Percentiles rank a stretch among this genome's conserved stretches.
These are phyloP conservation scores for Tagetes erecta DNA, from an alignment of 129 eudicot genomes.

Conservation along the genomic window DNA sequence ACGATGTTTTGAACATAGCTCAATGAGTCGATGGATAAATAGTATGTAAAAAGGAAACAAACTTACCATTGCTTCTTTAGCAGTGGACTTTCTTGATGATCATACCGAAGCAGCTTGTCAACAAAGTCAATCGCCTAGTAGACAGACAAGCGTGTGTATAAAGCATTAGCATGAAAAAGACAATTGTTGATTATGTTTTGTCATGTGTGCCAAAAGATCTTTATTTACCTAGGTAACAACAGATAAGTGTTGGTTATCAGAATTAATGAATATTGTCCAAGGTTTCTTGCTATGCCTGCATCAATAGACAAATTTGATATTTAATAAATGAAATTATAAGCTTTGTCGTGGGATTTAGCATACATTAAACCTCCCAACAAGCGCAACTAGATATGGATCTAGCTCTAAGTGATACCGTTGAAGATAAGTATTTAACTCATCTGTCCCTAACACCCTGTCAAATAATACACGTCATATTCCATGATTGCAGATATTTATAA, in stretches of 20 bases:
- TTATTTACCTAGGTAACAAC: conserved; percentile 61
- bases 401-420: conserved; percentile 74
- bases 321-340: neutral
- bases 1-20: neutral
- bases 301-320: neutral
- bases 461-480: conserved; percentile 6
- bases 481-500: neutral
- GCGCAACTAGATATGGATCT: conserved; percentile 75
- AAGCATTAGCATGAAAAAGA: neutral
- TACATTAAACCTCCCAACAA: conserved; percentile 70
- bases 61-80: conserved; percentile 91
- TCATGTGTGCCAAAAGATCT: neutral
- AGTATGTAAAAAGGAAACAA: neutral
- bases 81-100: conserved; percentile 96
- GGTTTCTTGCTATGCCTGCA: conserved; percentile 82
- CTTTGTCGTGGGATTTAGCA: neutral
- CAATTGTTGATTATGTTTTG: neutral
- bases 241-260: conserved; percentile 87
- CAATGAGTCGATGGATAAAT: neutral
- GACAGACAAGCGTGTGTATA: neutral
- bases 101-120: conserved; percentile 85
- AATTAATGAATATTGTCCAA: conserved; percentile 71
- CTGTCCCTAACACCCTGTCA: conserved; percentile 73
- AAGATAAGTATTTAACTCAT: conserved; percentile 71
- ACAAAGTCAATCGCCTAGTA: conserved; percentile 84